Evolutionary conservation across 139 green algal genomes (phyloP), one percentile per base, ranked within the genome.

Genomic region (Nannochloris sp.): DNA sequence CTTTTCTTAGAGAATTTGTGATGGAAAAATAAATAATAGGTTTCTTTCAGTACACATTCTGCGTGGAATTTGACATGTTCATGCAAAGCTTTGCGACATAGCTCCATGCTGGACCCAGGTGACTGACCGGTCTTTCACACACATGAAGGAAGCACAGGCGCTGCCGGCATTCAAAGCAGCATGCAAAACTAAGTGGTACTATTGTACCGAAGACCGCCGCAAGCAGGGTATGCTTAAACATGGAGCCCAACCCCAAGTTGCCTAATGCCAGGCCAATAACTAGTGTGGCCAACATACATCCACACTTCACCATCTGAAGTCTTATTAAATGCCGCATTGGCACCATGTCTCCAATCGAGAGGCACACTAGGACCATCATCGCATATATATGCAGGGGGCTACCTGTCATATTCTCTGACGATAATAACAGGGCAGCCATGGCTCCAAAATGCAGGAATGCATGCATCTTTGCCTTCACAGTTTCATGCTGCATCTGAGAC

Each of bases 361-460:
- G 36, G 34, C 70, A 71, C 5, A 51, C 25, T 15, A 43, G 53
- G 25, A 60, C 50, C 0, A 70, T 53, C 12, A 67, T 43, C 3
- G 68, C 43, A 55, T 60, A 37, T 27, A 70, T 48, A 29, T 60
- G 59, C 15, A 55, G 23, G 15, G 68, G 68, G 4, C 51, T 37
- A 61, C 59, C 53, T 12, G 68, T 50, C 61, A 75, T 50, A 23
- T 60, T 21, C 3, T 55, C 40, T 50, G 64, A 53, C 3, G 24
- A 58, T 21, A 75, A 48, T 21, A 75, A 18, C n/a, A 71, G 37
- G 36, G 37, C 66, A 25, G 64, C 50, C 61, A 70, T 70, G 48
- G 64, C 54, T 4, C 61, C 61, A 3, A 75, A 36, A 66, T 70
- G 57, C 19, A 66, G 43, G 29, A 70, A 55, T 4, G 66, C 40